Base-by-base conservation (phyloP, 768 basidiomycete genomes). In the Stropharia rugosoannulata region DNA sequence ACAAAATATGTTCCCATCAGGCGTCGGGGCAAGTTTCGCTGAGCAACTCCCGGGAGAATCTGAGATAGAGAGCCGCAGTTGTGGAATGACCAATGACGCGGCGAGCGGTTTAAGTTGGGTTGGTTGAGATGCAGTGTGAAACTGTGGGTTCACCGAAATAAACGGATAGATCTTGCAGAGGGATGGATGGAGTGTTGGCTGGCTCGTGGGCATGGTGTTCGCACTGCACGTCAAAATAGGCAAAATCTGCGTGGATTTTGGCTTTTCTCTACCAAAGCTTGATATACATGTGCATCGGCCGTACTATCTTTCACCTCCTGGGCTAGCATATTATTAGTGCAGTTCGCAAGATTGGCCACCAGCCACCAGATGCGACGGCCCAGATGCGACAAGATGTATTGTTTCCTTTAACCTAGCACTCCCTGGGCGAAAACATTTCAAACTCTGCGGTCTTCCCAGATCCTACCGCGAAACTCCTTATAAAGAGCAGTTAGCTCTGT, bases 271-370 rank as follows among this genome's bases (percentile, higher is more conserved):
- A 50, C 42, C 41, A 44, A 50, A 50, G n/a, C n/a, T n/a, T 51
- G 39, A 51, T 56, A 38, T 50, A 44, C 7, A 29, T n/a, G 35
- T 55, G 39, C 54, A 59, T 57, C 57, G 47, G 36, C 54, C 52
- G 56, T 16, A 59, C 58, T 59, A 46, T 59, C 58, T 50, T 61
- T 58, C 56, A 54, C 56, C 56, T 52, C 50, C 27, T 52, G 43
- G 52, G 56, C 52, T 53, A 29, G 49, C 40, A 38, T 66, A 66
- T 66, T 66, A 61, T 62, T 64, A 62, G 58, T 32, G 40, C 22
- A 29, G 39, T 51, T 48, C 46, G 45, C 51, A 52, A 58, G 41
- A 55, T 46, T 58, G 49, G 46, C n/a, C n/a, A n/a, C 59, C 59
- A 61, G 61, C 49, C 48, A 61, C 57, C 49, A 49, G 52, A 61